phyloP scores from a whole-genome alignment of 2,329 filamentous ascomycete species.

The Plenodomus tracheiphilus region DNA sequence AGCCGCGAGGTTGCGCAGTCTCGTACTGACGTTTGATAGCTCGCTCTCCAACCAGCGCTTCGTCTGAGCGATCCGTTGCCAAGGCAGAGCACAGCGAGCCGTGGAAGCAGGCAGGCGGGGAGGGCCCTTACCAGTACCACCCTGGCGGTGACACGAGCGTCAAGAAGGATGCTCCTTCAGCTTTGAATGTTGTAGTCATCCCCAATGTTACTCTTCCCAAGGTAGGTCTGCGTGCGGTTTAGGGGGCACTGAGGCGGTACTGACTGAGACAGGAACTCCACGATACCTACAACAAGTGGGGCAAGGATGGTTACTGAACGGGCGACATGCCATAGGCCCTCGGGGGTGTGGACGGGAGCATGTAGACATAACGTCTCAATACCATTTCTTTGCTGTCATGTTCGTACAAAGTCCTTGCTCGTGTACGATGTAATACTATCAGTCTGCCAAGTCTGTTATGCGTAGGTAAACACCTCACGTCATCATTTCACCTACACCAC shows the following conservation, averaged over 20 bases:
- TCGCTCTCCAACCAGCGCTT: conserved; percentile 80
- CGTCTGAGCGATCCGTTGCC: conserved; percentile 76
- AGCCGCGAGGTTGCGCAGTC: conserved; percentile 5
- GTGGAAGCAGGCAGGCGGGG: conserved; percentile 71
- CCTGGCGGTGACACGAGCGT: conserved; percentile 80
- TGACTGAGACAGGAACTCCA: conserved; percentile 69
- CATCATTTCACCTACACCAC: not conserved
- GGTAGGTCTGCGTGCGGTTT: conserved; percentile 35
- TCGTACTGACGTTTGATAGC: conserved; percentile 54
- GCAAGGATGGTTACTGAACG: conserved; percentile 82
- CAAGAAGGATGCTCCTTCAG: conserved; percentile 89
- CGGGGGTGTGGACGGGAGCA: not conserved
- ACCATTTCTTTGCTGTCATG: conserved; percentile 5
- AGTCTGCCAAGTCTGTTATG: not conserved
- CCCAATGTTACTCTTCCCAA: conserved; percentile 91
- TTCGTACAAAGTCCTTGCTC: conserved; percentile 17
- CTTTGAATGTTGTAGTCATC: conserved; percentile 91
- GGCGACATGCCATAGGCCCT: not conserved
- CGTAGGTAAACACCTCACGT: not conserved
- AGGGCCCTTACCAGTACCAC: conserved; percentile 67
- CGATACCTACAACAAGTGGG: conserved; percentile 99
- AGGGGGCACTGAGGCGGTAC: not conserved
- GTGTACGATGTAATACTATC: not conserved
- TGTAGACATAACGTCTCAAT: conserved; percentile 4
- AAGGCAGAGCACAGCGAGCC: conserved; percentile 81